Base-by-base conservation (phyloP, 2,329 filamentous ascomycete genomes). In the Aschersonia sp. region DNA sequence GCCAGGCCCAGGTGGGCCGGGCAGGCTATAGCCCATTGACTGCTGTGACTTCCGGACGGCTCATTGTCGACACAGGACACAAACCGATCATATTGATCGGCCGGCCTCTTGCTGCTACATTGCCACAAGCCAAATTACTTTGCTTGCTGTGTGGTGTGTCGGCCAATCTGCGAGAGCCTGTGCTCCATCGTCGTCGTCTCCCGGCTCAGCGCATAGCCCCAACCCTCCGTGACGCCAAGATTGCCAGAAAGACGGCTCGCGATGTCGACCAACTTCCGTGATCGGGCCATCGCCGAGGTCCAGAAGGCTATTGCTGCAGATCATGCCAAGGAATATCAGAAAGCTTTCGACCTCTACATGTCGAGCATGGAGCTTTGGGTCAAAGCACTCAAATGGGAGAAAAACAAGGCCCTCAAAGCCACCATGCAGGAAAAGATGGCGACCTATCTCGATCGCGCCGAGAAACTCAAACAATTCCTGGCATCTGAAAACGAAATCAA, bases 381-480 rank as follows among this genome's bases (percentile, higher is more conserved):
- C 85, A 84, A 97, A 51, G 92, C 92, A 35, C 76, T 98, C 51
- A 98, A 98, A 74, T 98, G 90, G 90, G 92, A 98, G 72, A 98
- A 97, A 77, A 97, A 95, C 70, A 81, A 85, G 53, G 90, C 89
- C 58, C 89, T 87, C 53, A 97, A 97, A 73, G 88, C 94, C 62
- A 94, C 95, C 78, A 95, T 98, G 66, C 84, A 92, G 56, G 81
- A 85, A 57, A 97, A 97, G 72, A 88, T 89, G 22, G 85, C 76
- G 58, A 90, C 95, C 63, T 98, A 98, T 73, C 95, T 98, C 84
- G 90, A 95, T 68, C 87, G 92, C 52, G 92, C 92, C 53, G 92
- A 98, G 72, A 97, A 97, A 72, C 79, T 98, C 54, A 98, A 98
- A 68, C 80, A 83, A 48, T 92, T 97, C 62, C 71, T 98, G 41